phyloP scores from a whole-genome alignment of 2,329 filamentous ascomycete genomes.

The Trichoderma oligosporum region DNA sequence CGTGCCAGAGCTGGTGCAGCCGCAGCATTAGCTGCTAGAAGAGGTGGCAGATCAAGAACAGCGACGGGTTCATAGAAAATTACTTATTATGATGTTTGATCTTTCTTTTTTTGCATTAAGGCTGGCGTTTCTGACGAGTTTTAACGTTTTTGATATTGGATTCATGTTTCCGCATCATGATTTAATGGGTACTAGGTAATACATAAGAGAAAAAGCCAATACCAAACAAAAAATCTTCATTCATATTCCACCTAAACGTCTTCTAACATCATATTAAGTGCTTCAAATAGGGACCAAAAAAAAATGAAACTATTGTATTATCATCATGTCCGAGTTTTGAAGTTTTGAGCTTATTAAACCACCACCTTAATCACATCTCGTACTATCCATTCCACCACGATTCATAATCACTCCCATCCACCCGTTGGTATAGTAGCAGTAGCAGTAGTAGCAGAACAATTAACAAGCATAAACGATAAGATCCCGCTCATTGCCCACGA shows the following conservation, averaged over 20 bases:
- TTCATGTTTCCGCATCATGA: neutral
- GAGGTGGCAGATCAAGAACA: constrained; percentile 30
- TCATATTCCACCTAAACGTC: neutral
- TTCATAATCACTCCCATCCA: neutral
- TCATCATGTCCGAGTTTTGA: neutral
- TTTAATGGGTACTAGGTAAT: too few species aligned
- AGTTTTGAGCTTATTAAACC: neutral
- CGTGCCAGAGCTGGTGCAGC: constrained; percentile 28
- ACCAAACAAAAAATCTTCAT: neutral
- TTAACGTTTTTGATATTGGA: neutral
- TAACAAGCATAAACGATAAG: constrained; percentile 8
- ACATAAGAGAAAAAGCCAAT: too few species aligned
- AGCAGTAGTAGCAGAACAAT: constrained; percentile 13
- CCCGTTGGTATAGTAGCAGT: constrained; percentile 9
- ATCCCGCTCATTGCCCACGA: constrained; percentile 15
- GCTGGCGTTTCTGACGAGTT: constrained; percentile 1
- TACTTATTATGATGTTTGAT: too few species aligned
- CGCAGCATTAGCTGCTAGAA: constrained; percentile 23
- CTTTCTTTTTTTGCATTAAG: neutral
- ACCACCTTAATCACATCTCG: neutral
- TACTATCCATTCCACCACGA: neutral
- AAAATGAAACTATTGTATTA: neutral
- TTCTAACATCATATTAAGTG: neutral
- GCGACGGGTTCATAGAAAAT: neutral
- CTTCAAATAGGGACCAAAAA: neutral